phyloP scores from a whole-genome alignment of 2,329 filamentous ascomycete genomes.

The Verticillium alfalfae region DNA sequence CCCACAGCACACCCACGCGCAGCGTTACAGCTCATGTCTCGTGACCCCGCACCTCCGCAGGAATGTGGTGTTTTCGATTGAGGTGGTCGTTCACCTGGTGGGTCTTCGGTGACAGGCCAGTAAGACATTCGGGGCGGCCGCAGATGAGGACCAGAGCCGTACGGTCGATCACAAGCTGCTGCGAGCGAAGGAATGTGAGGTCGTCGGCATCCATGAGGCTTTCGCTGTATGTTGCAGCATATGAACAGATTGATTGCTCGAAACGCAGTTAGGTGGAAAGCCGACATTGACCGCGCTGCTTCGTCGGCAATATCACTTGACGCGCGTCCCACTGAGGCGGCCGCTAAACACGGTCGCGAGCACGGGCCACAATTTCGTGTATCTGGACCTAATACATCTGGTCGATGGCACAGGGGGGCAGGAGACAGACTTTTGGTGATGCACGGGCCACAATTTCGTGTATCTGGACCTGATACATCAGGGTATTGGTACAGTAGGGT shows the following conservation, averaged over 20 bases:
- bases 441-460: not conserved
- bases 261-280: not conserved
- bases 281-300: not conserved
- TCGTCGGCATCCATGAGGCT: not conserved
- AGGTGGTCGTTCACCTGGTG: not conserved
- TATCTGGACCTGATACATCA: not conserved
- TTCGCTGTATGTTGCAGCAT: not conserved
- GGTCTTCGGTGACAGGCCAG: not conserved
- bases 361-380: not conserved
- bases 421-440: too few species aligned
- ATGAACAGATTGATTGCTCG: not conserved
- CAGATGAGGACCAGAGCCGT: not conserved
- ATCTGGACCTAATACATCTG: not conserved
- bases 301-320: not conserved
- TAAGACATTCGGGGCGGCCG: not conserved
- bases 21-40: too few species aligned
- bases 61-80: not conserved
- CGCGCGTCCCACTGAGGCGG: not conserved
- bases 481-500: too few species aligned
- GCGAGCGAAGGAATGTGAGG: not conserved
- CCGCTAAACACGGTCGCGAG: not conserved
- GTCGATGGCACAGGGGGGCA: too few species aligned
- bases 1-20: too few species aligned
- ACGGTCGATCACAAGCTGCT: not conserved
- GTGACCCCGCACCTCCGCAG: too few species aligned